Evolutionary conservation across 768 basidiomycete genomes (phyloP).

Genomic region (Podaxis sp.): DNA sequence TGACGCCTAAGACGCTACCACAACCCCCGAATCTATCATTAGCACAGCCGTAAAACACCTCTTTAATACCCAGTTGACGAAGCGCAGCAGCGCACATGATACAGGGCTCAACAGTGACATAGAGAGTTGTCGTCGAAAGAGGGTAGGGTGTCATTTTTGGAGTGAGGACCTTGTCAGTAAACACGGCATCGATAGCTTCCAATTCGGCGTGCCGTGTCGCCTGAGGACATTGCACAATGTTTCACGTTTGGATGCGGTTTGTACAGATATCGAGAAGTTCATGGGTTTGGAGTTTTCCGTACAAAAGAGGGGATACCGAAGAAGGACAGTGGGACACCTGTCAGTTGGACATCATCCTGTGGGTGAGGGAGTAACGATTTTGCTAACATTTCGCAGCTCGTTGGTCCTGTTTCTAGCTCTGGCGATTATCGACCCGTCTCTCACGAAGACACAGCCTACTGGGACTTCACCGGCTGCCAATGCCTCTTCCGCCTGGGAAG

Average conservation of each 20-base stretch:
- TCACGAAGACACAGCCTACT: conserved; percentile 94
- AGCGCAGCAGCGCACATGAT: conserved; percentile 99
- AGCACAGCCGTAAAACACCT: conserved; percentile 90
- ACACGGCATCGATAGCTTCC: conserved; percentile 89
- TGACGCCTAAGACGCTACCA: conserved; percentile 90
- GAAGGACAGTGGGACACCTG: neutral
- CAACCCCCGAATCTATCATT: conserved; percentile 98
- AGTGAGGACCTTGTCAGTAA: conserved; percentile 60
- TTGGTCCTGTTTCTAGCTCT: conserved; percentile 92
- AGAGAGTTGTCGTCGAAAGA: conserved; percentile 77
- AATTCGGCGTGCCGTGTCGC: conserved; percentile 97
- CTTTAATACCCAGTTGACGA: conserved; percentile 86
- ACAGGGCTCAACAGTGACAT: conserved; percentile 98
- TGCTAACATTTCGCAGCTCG: conserved; percentile 81
- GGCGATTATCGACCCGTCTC: conserved; percentile 74
- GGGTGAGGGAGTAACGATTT: conserved; percentile 6
- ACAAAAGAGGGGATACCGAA: neutral
- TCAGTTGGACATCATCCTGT: neutral
- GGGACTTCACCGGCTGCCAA: conserved; percentile 86
- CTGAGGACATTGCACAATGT: conserved; percentile 36
- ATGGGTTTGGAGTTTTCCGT: neutral
- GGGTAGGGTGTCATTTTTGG: conserved; percentile 53
- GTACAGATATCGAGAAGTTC: neutral
- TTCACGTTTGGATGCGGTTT: neutral
- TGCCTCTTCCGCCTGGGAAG: conserved; percentile 76